Percentiles rank a stretch among this genome's conserved stretches.
Conservation (phyloP, 345 rosid genomes). For the Sonneratia caseolaris region DNA sequence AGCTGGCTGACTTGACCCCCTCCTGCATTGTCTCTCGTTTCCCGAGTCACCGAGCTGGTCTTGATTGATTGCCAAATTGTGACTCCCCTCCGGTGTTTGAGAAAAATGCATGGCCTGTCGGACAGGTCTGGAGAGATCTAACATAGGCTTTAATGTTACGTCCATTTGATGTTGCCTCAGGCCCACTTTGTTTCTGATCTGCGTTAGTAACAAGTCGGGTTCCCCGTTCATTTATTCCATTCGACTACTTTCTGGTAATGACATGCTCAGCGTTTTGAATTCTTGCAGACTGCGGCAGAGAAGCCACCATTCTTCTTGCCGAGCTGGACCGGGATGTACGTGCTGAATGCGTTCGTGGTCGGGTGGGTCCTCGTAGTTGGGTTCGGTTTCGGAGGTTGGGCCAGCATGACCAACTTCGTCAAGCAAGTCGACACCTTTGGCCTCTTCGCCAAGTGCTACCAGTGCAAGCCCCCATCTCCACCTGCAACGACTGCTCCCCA, state of each 20-base stretch:
- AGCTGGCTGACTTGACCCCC: neutral
- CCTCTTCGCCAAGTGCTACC: slow-evolving; percentile 95
- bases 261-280: neutral
- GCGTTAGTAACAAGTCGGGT: neutral
- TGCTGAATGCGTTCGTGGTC: slow-evolving; percentile 57
- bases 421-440: slow-evolving; percentile 86
- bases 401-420: slow-evolving; percentile 85
- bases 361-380: slow-evolving; percentile 82
- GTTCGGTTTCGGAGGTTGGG: slow-evolving; percentile 99
- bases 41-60: neutral
- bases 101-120: no score
- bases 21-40: no score
- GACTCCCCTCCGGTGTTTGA: neutral
- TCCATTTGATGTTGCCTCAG: neutral
- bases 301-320: slow-evolving; percentile 79
- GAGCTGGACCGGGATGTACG: slow-evolving; percentile 82
- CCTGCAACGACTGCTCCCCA: slow-evolving; percentile 21
- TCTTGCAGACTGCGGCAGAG: slow-evolving; percentile 81
- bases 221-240: neutral
- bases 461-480: slow-evolving; percentile 57
- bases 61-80: neutral
- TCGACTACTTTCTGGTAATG: no score
- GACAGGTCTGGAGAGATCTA: no score
- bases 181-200: neutral
- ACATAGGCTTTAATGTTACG: no score